Conservation (phyloP, 495 filamentous ascomycete genomes). For the Pseudevernia furfuracea region DNA sequence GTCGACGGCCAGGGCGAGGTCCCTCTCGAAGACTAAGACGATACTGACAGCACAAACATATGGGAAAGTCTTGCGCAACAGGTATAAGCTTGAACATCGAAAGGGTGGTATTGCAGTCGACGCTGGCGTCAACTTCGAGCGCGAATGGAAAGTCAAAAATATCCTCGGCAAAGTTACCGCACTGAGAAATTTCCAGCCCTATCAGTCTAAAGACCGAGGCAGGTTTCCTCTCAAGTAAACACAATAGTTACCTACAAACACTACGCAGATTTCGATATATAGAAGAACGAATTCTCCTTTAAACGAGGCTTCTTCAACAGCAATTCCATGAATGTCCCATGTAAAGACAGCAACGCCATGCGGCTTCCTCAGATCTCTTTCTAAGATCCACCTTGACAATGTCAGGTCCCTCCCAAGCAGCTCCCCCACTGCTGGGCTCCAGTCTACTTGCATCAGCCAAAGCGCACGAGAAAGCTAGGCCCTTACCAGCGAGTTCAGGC, state of each 20-base stretch:
- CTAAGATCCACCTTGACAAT: neutral
- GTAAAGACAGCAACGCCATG: neutral
- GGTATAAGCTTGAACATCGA: conserved; percentile 13
- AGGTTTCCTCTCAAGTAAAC: no score
- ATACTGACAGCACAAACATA: conserved; percentile 18
- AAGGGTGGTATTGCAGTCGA: neutral
- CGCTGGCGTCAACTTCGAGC: neutral
- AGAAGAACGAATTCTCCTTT: no score
- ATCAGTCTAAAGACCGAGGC: no score
- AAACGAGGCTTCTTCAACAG: no score
- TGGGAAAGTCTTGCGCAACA: conserved; percentile 3
- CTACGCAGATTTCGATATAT: no score
- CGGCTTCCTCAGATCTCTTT: neutral
- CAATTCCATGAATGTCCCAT: no score
- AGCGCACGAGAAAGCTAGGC: conserved; percentile 7
- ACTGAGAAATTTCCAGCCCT: neutral
- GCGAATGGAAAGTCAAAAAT: neutral
- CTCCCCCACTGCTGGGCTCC: conserved; percentile 14
- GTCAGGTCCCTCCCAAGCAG: conserved; percentile 8
- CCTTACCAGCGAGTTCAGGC: conserved; percentile 20
- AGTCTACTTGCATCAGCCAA: conserved; percentile 15
- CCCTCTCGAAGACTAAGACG: conserved; percentile 1
- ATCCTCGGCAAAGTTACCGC: neutral
- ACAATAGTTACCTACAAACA: no score
- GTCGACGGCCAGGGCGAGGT: neutral